These are phyloP conservation scores for Pueraria montana DNA, from an alignment of 306 rosid genomes.

Conservation along the genomic window DNA sequence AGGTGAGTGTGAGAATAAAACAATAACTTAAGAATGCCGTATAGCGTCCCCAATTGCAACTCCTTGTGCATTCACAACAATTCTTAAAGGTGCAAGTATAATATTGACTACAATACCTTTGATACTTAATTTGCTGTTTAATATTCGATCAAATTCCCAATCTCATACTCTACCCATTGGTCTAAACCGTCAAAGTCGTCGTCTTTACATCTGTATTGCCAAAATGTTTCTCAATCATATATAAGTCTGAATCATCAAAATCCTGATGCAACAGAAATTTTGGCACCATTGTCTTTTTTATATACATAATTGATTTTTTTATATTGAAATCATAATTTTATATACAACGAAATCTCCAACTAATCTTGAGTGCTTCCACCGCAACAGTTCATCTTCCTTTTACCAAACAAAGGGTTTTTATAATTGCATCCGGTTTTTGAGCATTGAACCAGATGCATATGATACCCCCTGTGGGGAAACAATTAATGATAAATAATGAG, in stretches of 20 bases:
- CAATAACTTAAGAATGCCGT: neutral
- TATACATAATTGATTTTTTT: neutral
- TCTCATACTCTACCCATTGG: constrained; percentile 37
- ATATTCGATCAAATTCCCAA: neutral
- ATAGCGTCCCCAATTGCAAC: constrained; percentile 30
- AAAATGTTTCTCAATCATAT: constrained; percentile 28
- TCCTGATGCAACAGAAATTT: constrained; percentile 30
- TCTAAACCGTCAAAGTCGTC: constrained; percentile 1
- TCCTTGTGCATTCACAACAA: constrained; percentile 9
- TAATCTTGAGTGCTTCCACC: constrained; percentile 45
- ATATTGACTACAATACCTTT: constrained; percentile 11
- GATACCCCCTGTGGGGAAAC: constrained; percentile 43
- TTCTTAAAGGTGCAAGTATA: constrained; percentile 19
- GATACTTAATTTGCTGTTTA: constrained; percentile 8
- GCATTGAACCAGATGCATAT: constrained; percentile 9
- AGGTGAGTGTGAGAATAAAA: constrained; percentile 43
- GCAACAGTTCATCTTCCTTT: constrained; percentile 63
- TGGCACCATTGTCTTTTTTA: constrained; percentile 11
- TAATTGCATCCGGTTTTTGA: constrained; percentile 21
- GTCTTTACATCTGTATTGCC: neutral
- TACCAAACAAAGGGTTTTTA: constrained; percentile 54
- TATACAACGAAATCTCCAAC: constrained; percentile 44
- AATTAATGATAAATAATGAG: constrained; percentile 34
- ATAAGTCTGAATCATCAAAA: neutral
- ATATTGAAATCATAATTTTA: constrained; percentile 16